A percentile compares a stretch with the other conserved stretches of the same genome.
Evolutionary conservation across 2,329 filamentous ascomycete genomes (phyloP).

Genomic region (Diaporthe citri): DNA sequence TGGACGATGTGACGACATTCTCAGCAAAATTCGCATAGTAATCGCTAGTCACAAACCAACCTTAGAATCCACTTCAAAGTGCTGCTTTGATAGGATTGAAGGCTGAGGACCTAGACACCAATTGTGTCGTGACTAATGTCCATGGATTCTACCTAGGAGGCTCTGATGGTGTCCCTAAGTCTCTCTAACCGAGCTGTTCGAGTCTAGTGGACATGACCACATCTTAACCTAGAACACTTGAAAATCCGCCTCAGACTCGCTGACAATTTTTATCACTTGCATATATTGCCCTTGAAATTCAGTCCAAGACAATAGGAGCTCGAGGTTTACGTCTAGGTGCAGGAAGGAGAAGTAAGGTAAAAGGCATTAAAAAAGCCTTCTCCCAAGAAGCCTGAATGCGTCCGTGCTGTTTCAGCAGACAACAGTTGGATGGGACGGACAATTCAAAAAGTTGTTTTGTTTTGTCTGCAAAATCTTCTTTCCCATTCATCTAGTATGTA

Average conservation of each 20-base stretch:
- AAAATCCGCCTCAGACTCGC: neutral
- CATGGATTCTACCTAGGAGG: neutral
- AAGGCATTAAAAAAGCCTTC: no score
- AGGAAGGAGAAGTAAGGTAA: neutral
- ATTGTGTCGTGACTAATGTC: neutral
- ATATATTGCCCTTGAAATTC: neutral
- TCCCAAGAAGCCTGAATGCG: neutral
- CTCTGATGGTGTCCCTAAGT: neutral
- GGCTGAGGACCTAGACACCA: neutral
- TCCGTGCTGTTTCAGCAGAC: neutral
- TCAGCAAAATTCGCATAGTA: fast-evolving
- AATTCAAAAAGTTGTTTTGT: no score
- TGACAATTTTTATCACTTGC: neutral
- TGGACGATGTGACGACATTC: neutral
- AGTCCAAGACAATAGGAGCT: neutral
- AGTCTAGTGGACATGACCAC: neutral
- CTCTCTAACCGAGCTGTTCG: neutral
- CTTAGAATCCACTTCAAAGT: neutral
- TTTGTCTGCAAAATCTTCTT: neutral
- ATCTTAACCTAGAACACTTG: neutral
- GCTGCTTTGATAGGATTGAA: neutral
- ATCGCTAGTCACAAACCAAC: neutral
- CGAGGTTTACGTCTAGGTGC: neutral
- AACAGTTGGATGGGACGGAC: neutral
- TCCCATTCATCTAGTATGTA: neutral